These are phyloP conservation scores for Fomitopsis palustris DNA, from an alignment of 1,284 basidiomycete species.

Conservation along the genomic window DNA sequence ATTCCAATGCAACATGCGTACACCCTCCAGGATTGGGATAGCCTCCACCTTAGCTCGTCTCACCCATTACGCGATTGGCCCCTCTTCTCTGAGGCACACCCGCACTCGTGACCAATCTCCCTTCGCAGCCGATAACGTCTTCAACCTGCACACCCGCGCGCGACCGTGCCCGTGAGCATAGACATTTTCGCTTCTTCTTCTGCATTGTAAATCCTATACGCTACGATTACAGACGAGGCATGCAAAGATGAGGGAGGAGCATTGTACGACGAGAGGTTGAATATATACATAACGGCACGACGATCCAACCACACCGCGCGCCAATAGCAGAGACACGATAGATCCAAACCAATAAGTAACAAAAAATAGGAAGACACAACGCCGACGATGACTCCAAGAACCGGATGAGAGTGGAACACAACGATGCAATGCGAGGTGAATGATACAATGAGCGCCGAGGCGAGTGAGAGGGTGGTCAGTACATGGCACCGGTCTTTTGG, in stretches of 20 bases:
- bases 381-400: constrained; percentile 21
- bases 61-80: neutral
- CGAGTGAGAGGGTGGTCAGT: neutral
- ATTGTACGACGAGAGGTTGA: constrained; percentile 21
- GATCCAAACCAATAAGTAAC: constrained; percentile 25
- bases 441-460: constrained; percentile 20
- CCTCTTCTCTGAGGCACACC: neutral
- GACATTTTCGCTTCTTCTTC: constrained; percentile 19
- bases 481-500: constrained; percentile 5
- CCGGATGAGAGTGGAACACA: constrained; percentile 12
- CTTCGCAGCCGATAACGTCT: neutral
- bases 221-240: constrained; percentile 25
- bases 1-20: neutral
- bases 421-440: constrained; percentile 14
- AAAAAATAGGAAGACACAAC: constrained; percentile 16
- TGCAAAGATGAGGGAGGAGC: constrained; percentile 12
- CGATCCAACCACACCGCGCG: constrained; percentile 14
- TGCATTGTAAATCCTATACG: constrained; percentile 24
- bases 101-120: neutral
- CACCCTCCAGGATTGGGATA: neutral
- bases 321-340: constrained; percentile 8
- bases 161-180: neutral
- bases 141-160: neutral
- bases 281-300: constrained; percentile 21
- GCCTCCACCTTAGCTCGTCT: neutral